Conservation (phyloP, 768 basidiomycete genomes). For the Phaeotremella fagi region DNA sequence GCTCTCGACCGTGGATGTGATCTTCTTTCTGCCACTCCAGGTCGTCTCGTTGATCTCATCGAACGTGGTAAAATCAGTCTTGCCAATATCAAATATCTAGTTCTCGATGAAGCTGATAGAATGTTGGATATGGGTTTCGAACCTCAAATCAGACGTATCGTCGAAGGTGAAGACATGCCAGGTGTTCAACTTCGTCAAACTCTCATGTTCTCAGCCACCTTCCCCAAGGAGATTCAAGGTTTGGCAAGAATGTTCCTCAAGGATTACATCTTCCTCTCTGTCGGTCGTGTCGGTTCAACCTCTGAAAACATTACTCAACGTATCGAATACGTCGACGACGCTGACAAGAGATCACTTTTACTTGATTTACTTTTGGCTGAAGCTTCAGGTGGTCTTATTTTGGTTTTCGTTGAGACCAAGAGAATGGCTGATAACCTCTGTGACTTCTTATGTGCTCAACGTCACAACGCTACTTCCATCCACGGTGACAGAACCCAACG, state of each 20-base stretch:
- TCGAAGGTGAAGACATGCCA: slow-evolving; percentile 99
- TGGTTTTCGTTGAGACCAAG: slow-evolving; percentile 99
- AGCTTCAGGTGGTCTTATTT: slow-evolving; percentile 69
- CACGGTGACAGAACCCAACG: slow-evolving; percentile 97
- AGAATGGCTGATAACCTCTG: slow-evolving; percentile 98
- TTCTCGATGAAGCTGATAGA: slow-evolving; percentile 98
- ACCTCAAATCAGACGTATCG: slow-evolving; percentile 96
- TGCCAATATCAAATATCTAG: slow-evolving; percentile 93
- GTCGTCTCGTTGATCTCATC: slow-evolving; percentile 95
- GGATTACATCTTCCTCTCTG: slow-evolving; percentile 97
- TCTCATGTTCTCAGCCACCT: slow-evolving; percentile 99
- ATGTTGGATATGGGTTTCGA: slow-evolving; percentile 99
- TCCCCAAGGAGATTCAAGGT: slow-evolving; percentile 92
- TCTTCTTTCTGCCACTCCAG: slow-evolving; percentile 91
- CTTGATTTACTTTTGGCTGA: slow-evolving; percentile 87
- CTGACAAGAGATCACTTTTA: slow-evolving; percentile 92
- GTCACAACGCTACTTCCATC: slow-evolving; percentile 88
- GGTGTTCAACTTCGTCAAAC: slow-evolving; percentile 84
- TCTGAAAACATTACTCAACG: slow-evolving; percentile 99
- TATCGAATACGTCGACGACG: slow-evolving; percentile 96
- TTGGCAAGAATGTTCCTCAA: slow-evolving; percentile 47
- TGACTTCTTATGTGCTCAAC: slow-evolving; percentile 81
- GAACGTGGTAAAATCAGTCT: slow-evolving; percentile 96
- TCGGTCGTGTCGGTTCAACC: slow-evolving; percentile 95
- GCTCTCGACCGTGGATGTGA: slow-evolving; percentile 95